phyloP scores from a whole-genome alignment of 768 basidiomycete species.

The Pluteus cervinus region DNA sequence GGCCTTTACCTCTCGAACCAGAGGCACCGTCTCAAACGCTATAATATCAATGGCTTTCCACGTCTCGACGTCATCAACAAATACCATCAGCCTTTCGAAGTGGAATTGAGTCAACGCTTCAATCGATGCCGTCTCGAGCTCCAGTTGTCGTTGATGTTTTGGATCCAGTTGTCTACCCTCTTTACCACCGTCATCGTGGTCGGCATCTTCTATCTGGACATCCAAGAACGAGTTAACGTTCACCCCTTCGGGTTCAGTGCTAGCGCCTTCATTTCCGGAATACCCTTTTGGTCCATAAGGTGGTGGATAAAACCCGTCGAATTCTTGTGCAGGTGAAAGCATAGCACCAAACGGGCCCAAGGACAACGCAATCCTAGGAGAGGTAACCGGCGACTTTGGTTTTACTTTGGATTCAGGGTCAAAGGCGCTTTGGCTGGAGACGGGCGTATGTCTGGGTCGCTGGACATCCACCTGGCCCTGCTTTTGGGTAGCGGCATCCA shows the following conservation, averaged over 20 bases:
- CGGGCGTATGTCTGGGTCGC: too few relatives aligned
- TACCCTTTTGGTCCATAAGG: conserved; percentile 60
- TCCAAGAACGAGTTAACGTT: conserved; percentile 40
- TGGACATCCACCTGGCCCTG: too few relatives aligned
- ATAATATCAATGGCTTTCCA: conserved; percentile 59
- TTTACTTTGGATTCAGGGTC: too few relatives aligned
- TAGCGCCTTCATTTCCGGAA: too few relatives aligned
- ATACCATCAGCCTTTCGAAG: conserved; percentile 49
- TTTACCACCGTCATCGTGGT: conserved; percentile 15
- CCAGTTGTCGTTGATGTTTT: too few relatives aligned
- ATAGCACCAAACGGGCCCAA: conserved; percentile 73
- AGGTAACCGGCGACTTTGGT: too few relatives aligned
- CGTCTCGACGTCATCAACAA: conserved; percentile 36
- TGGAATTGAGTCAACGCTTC: conserved; percentile 58
- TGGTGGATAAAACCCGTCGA: conserved; percentile 68
- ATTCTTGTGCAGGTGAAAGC: conserved; percentile 63
- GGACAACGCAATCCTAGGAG: conserved; percentile 60
- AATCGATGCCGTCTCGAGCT: conserved; percentile 37
- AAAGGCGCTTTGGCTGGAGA: too few relatives aligned
- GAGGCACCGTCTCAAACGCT: conserved; percentile 77
- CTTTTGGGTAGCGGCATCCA: too few relatives aligned
- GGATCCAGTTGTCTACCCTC: too few relatives aligned
- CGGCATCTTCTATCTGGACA: too few relatives aligned
- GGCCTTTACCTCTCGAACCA: conserved; percentile 57
- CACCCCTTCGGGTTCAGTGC: too few relatives aligned